Percentiles rank a stretch among this genome's conserved stretches.
phyloP scores from a whole-genome alignment of 495 filamentous ascomycete genomes.

The Aspergillus indologenus region DNA sequence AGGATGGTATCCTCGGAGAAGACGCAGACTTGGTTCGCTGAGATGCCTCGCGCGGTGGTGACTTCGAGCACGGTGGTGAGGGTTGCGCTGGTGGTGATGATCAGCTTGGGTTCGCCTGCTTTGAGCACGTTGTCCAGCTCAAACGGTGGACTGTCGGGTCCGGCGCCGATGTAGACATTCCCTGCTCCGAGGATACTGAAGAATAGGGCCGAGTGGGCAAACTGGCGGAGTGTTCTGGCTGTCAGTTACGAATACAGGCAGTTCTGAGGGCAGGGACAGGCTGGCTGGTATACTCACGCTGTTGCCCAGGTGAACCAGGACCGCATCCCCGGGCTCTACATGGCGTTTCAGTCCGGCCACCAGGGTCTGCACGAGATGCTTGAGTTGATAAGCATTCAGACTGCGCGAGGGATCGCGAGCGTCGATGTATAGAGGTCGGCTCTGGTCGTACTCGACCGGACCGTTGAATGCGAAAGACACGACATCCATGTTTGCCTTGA shows the following conservation, averaged over 20 bases:
- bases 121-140: conserved; percentile 34
- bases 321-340: conserved; percentile 50
- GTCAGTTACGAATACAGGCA: background rate
- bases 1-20: background rate
- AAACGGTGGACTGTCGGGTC: conserved; percentile 30
- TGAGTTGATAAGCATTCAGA: conserved; percentile 48
- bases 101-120: conserved; percentile 31
- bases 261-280: background rate
- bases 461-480: conserved; percentile 33
- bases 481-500: background rate
- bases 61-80: conserved; percentile 22
- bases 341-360: conserved; percentile 51
- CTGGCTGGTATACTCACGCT: conserved; percentile 32
- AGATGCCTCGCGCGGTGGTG: conserved; percentile 4
- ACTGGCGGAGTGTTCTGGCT: conserved; percentile 17
- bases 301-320: conserved; percentile 58
- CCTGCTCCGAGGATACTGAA: conserved; percentile 38
- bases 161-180: conserved; percentile 40
- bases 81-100: conserved; percentile 28
- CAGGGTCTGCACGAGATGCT: conserved; percentile 42
- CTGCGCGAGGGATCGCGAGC: conserved; percentile 47
- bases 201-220: conserved; percentile 39
- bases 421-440: conserved; percentile 49
- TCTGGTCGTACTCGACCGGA: conserved; percentile 27
- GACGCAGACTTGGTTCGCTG: background rate